Evolutionary conservation across 225 moss, liverwort and hornwort genomes (phyloP), one percentile per base, ranked within the genome.

Genomic region (Antitrichia curtipendula): DNA sequence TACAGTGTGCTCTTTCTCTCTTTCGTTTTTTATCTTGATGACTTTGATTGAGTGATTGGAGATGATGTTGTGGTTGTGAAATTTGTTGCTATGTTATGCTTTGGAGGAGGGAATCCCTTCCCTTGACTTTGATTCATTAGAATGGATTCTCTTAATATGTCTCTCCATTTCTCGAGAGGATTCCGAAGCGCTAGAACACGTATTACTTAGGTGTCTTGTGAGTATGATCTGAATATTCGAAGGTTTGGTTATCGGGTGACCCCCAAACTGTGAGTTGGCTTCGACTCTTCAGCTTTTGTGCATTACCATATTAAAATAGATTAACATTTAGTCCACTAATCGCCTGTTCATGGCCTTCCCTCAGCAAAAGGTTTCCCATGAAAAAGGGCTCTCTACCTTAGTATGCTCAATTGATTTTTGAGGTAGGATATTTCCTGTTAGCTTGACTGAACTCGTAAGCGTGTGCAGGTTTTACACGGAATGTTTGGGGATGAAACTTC

Each of bases 401-500:
- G 29, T 75, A 16, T 76, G 56, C 76, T 89, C 43, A 81, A 74
- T 62, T 53, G 41, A 75, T 21, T 84, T 25, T 77, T 23, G 50
- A 66, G n/a, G 58, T 36, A 70, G 65, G 59, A 32, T 62, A 45
- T 27, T 36, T 62, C 19, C 20, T 61, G 52, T 53, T 41, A 27
- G 23, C 75, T 81, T 76, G 75, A 34, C 79, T 90, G 78, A 90
- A 31, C 41, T 74, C n/a, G 36, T 62, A 68, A 88, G 66, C 38
- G 7, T 86, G 59, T 86, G 87, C 93, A 97, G 97, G 91, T 99
- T 99, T 87, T 99, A 99, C 85, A 96, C 94, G 70, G 99, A 97
- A 88, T 94, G 95, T 77, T 76, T 99, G 90, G 99, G 99, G 80
- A 99, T 99, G 99, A 99, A 99, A 88, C 93, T 99, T 49, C 65